Evolutionary conservation across 371 early-diverging fungal genomes (phyloP).

Genomic region (Apophysomyces variabilis): DNA sequence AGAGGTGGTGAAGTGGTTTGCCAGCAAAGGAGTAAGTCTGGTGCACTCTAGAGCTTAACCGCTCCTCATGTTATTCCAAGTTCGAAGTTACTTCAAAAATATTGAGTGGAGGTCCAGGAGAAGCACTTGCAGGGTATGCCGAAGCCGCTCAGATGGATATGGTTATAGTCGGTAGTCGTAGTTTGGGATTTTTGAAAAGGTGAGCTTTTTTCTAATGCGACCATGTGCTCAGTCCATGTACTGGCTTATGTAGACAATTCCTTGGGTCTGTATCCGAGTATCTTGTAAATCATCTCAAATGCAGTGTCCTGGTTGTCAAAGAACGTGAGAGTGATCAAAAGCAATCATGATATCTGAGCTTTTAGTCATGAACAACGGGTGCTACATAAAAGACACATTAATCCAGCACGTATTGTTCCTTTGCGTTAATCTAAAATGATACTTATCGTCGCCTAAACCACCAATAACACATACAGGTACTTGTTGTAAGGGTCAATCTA

Average conservation of each 20-base stretch:
- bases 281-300: slow-evolving; percentile 29
- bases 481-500: too few species aligned
- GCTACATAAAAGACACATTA: neutral
- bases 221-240: too few species aligned
- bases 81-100: slow-evolving; percentile 21
- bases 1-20: slow-evolving; percentile 23
- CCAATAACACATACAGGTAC: too few species aligned
- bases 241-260: slow-evolving; percentile 20
- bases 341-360: neutral
- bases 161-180: slow-evolving; percentile 35
- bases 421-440: neutral
- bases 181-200: slow-evolving; percentile 36
- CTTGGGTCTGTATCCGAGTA: slow-evolving; percentile 40
- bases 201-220: neutral
- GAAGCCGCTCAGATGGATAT: slow-evolving; percentile 26
- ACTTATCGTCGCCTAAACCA: too few species aligned
- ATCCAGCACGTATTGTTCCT: neutral
- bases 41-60: neutral
- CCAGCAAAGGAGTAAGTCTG: slow-evolving; percentile 31
- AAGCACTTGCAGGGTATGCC: slow-evolving; percentile 33
- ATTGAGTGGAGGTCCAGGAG: slow-evolving; percentile 33
- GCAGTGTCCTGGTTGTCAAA: slow-evolving; percentile 29
- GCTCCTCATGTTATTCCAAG: slow-evolving; percentile 11
- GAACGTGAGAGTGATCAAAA: neutral
- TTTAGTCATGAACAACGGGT: neutral